Percentiles rank a stretch among this genome's conserved stretches.
These are phyloP conservation scores for Lepiota brunneoincarnata DNA, from an alignment of 768 basidiomycete species.

Conservation along the genomic window DNA sequence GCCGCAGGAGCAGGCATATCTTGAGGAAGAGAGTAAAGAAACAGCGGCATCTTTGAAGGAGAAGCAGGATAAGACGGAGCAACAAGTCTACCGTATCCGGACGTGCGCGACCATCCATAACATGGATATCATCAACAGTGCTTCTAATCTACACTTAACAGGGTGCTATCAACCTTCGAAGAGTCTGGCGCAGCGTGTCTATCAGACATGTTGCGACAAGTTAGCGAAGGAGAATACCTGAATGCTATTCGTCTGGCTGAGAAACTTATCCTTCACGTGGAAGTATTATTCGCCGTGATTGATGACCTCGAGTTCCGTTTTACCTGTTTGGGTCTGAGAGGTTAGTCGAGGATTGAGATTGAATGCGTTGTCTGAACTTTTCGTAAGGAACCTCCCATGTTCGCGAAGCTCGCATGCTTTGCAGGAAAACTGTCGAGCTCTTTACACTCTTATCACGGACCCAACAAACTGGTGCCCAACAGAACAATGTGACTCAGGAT, in stretches of 20 bases:
- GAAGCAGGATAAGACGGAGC: constrained; percentile 92
- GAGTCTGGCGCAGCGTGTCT: constrained; percentile 98
- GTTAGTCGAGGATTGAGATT: constrained; percentile 40
- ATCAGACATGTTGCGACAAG: constrained; percentile 96
- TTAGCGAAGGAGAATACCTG: constrained; percentile 94
- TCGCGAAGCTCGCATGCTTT: constrained; percentile 96
- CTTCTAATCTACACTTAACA: constrained; percentile 23
- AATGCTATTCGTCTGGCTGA: constrained; percentile 98
- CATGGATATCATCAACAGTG: background rate
- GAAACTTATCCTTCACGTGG: constrained; percentile 97
- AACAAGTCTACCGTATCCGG: constrained; percentile 98
- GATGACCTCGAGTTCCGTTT: constrained; percentile 95
- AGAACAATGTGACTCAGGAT: constrained; percentile 98
- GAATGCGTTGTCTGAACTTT: background rate
- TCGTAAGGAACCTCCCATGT: constrained; percentile 91
- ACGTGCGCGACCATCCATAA: constrained; percentile 58
- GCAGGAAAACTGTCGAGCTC: constrained; percentile 97
- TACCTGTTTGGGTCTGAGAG: constrained; percentile 74
- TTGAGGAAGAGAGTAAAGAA: constrained; percentile 80
- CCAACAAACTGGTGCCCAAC: constrained; percentile 84
- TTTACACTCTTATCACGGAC: constrained; percentile 96
- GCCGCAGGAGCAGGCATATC: constrained; percentile 50
- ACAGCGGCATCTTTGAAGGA: constrained; percentile 78
- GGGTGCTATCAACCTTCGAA: constrained; percentile 95
- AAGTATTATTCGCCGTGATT: constrained; percentile 96